Conservation (phyloP, 306 rosid genomes). For the Quercus variabilis region DNA sequence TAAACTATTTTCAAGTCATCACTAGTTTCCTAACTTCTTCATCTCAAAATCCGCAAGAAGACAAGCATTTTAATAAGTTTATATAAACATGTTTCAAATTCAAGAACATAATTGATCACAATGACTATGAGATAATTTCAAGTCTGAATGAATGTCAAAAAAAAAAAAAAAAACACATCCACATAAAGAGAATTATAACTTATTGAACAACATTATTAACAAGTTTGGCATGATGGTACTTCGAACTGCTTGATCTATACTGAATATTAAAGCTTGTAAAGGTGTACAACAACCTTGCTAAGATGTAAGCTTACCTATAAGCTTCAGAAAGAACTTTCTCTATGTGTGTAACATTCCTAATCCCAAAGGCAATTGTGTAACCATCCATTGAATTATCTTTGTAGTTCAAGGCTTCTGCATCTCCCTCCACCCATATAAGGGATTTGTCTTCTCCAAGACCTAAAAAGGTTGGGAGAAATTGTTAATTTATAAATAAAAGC, state of each 20-base stretch:
- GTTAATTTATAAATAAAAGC: conserved; percentile 24
- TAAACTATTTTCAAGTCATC: no score
- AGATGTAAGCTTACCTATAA: conserved; percentile 49
- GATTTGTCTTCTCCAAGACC: conserved; percentile 69
- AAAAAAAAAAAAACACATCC: not conserved
- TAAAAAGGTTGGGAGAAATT: conserved; percentile 29
- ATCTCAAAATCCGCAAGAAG: no score
- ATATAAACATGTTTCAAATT: not conserved
- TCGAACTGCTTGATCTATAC: conserved; percentile 4
- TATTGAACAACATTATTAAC: not conserved
- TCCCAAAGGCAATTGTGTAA: conserved; percentile 97
- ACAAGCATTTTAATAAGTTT: not conserved
- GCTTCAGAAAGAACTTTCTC: conserved; percentile 89
- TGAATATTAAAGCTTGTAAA: not conserved
- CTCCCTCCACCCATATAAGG: conserved; percentile 88
- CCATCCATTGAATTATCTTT: conserved; percentile 85
- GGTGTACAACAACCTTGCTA: conserved; percentile 2
- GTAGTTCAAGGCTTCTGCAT: conserved; percentile 78
- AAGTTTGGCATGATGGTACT: not conserved
- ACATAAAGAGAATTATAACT: not conserved
- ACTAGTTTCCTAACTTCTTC: no score
- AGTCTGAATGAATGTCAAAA: not conserved
- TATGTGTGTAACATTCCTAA: conserved; percentile 91
- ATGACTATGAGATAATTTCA: not conserved
- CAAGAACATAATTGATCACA: not conserved